Evolutionary conservation across 1,284 basidiomycete genomes (phyloP), one percentile per base, ranked within the genome.

Genomic region (Ceratobasidium sp.): DNA sequence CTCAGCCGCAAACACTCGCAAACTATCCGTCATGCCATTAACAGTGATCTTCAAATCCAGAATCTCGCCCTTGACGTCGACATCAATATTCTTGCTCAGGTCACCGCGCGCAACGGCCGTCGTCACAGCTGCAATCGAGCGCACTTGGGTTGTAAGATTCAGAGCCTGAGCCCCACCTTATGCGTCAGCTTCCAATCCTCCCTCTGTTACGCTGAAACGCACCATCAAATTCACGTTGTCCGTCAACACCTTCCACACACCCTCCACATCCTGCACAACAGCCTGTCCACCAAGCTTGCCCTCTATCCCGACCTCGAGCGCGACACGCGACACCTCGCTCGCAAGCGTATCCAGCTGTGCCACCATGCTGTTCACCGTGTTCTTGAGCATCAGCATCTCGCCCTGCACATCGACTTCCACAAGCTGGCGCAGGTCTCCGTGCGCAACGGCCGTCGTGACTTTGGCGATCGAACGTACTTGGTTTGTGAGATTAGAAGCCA

Each of bases 381-480:
- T 86, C 85, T 94, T 98, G 81, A 98, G 85, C 78, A 98, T 96
- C 8, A 98, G 86, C 87, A 99, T 98, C 84, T 98, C 97, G 76
- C 97, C 96, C 81, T 96, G 94, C 29, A 97, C 96, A 80, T 98
- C 96, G 77, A 98, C 96, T 77, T 95, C 91, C 82, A 98, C 95
- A 54, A 91, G 91, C 82, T 95, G 93, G 77, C 87, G 89, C 65
- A 98, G 85, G 80, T 98, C 95, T 72, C 98, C 98, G 76, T 92
- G 86, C 0, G 98, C 97, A 77, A 99, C 97, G 54, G 95, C 94
- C 81, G 97, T 98, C 37, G 98, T 99, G 59, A 99, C 97, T 80
- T 94, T 90, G 0, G 97, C 97, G 76, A 99, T 98, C 74, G 95
- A 96, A 78, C 96, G 92, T 78, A 98, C 97, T 88, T 99, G 97